Evolutionary conservation across 1,284 basidiomycete genomes (phyloP), one percentile per base, ranked within the genome.

Genomic region (Naganishia albida): DNA sequence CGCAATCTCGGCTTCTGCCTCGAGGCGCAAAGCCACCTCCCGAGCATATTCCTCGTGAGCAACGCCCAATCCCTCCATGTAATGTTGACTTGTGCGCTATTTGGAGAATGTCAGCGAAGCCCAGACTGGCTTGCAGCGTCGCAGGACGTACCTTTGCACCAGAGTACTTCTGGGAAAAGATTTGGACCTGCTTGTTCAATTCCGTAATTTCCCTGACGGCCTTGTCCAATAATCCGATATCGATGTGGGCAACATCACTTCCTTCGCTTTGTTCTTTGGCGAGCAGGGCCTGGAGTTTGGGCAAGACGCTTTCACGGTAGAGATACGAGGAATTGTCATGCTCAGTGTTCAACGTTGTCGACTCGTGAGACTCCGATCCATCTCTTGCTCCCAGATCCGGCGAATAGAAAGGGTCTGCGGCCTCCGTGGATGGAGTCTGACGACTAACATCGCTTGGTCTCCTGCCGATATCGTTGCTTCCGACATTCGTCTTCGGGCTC

Each of bases 11-110:
- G 89, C 87, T 80, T 98, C 93, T 2, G 91, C 90, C 69, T 96
- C 93, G 25, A 89, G 86, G 23, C 94, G 85, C 34, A 88, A 86
- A 63, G 89, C 87, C 51, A 93, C 83, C 78, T 98, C 94, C 64
- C 86, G 86, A 75, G 96, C 93, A 74, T 94, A 97, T 76, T 98
- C 94, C 60, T 89, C 88, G 70, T 93, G 90, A 1, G 95, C 94
- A 46, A 93, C 90, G 0, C 88, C 88, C 63, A 98, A 82, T 16
- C 95, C 94, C 69, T 94, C 90, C 65, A 93, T 90, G 70, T 91
- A 93, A 72, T 92, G 90, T 74, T 91, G 90, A 75, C 91, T 95
- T 51, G 88, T 85, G 62, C 91, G 83, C 90, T 93, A 43, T 67
- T 48, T n/a, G 67, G 15, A n/a, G 68, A 23, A 10, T 54, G 18